Conservation (phyloP, 1,139 yeast species). For the Lodderomyces theae region DNA sequence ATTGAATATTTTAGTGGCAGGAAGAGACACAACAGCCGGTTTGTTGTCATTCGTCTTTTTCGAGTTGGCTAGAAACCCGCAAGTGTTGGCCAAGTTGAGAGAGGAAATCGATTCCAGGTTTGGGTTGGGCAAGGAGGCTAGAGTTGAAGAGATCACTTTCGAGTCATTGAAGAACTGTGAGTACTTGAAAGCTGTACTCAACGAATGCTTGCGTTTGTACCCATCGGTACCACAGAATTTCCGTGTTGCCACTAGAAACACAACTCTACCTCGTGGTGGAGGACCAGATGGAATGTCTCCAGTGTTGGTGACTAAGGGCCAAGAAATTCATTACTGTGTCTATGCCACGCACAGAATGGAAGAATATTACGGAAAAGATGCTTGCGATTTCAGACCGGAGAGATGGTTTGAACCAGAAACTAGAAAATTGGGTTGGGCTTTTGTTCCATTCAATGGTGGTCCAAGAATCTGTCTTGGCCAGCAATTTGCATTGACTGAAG, state of each 20-base stretch:
- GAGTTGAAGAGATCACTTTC: conserved; percentile 31
- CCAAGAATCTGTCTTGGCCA: conserved; percentile 62
- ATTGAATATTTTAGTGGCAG: conserved; percentile 52
- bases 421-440: conserved; percentile 48
- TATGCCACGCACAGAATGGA: conserved; percentile 41
- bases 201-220: conserved; percentile 50
- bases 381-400: conserved; percentile 44
- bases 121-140: conserved; percentile 28
- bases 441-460: conserved; percentile 58
- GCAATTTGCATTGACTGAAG: conserved; percentile 58
- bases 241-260: conserved; percentile 42
- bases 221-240: conserved; percentile 54
- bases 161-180: conserved; percentile 49
- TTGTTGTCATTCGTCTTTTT: conserved; percentile 38
- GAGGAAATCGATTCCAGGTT: conserved; percentile 33
- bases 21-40: conserved; percentile 52
- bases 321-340: conserved; percentile 36
- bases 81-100: conserved; percentile 37
- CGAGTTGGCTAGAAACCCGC: conserved; percentile 46
- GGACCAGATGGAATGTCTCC: conserved; percentile 46
- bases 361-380: conserved; percentile 45
- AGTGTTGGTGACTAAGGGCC: conserved; percentile 42
- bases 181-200: conserved; percentile 47
- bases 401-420: conserved; percentile 17
- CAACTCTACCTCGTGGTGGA: conserved; percentile 55